Evolutionary conservation across 768 basidiomycete genomes (phyloP), one percentile per base, ranked within the genome.

Genomic region (Multifurca ochricompacta): DNA sequence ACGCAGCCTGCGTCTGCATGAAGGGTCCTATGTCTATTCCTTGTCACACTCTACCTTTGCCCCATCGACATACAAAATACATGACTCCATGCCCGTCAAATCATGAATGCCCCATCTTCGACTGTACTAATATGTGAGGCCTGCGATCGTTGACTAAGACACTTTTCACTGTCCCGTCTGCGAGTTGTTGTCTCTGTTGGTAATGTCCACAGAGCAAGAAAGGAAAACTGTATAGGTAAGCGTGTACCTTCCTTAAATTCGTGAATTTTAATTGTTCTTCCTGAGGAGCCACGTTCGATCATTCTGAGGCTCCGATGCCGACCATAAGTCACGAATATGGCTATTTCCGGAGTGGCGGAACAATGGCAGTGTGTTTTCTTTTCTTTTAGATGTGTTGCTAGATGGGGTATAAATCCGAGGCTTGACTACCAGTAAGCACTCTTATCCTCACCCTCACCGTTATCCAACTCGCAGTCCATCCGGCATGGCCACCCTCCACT

Each of bases 1-100:
- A 79, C 73, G 69, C 77, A 62, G 73, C 77, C 78, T 34, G 71
- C 79, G 60, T 73, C 78, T 65, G 74, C 72, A 67, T 78, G 65
- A 74, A 51, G 52, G 59, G 52, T 40, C 59, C 58, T 67, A 65
- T 64, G 48, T 57, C 46, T 49, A 32, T 50, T n/a, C 36, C 30
- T 51, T 58, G 48, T 62, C 48, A 50, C 48, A 23, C 39, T 39
- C 19, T 53, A 53, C 53, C 39, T 59, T 49, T 51, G 30, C 53
- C 58, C 51, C 42, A 30, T 40, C 62, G 54, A 60, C 53, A 60
- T 64, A 57, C 61, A 66, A 66, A 67, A 67, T 65, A 65, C 62
- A 67, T 66, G 64, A 44, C 43, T 53, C 58, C 58, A 67, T 65
- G 62, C 58, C 41, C 55, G 46, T 53, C 49, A 36, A 21, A 37